A percentile compares a stretch with the other conserved stretches of the same genome.
Conservation (phyloP, 108 stramenopile species). For the Nitzschia sp. region DNA sequence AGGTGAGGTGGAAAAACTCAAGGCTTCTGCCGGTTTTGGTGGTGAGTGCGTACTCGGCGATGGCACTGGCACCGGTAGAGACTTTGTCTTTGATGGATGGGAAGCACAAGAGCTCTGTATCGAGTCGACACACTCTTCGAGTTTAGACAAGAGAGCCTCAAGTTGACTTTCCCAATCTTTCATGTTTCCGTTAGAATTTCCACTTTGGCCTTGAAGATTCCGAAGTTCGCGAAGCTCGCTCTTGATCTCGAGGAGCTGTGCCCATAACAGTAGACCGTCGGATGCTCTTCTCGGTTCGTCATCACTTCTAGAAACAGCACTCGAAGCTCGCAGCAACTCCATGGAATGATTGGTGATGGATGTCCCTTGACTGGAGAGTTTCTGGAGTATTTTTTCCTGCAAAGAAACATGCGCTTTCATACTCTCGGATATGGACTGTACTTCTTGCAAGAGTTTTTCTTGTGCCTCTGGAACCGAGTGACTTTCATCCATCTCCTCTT, state of each 20-base stretch:
- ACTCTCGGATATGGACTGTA: conserved; percentile 19
- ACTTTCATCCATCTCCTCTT: conserved; percentile 27
- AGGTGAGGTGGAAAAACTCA: background rate
- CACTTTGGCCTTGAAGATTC: background rate
- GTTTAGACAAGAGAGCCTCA: background rate
- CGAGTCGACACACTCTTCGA: conserved; percentile 23
- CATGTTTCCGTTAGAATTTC: background rate
- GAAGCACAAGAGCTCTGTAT: background rate
- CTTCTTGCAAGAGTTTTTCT: conserved; percentile 20
- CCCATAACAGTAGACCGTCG: conserved; percentile 6
- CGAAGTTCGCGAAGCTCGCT: conserved; percentile 17
- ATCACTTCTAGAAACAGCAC: background rate
- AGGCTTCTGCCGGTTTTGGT: background rate
- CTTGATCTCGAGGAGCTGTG: conserved; percentile 25
- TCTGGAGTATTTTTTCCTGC: conserved; percentile 40
- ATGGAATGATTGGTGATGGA: conserved; percentile 45
- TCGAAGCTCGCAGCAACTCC: conserved; percentile 24
- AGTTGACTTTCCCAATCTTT: conserved; percentile 17
- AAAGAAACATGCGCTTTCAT: conserved; percentile 19
- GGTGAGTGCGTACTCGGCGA: background rate
- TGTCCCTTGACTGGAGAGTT: conserved; percentile 25
- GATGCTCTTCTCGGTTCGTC: background rate
- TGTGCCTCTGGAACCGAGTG: conserved; percentile 3
- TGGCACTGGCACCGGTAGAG: too few relatives aligned
- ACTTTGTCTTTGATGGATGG: background rate